These are phyloP conservation scores for Intubia oerlemansii DNA, from an alignment of 2,329 filamentous ascomycete species.

Conservation along the genomic window DNA sequence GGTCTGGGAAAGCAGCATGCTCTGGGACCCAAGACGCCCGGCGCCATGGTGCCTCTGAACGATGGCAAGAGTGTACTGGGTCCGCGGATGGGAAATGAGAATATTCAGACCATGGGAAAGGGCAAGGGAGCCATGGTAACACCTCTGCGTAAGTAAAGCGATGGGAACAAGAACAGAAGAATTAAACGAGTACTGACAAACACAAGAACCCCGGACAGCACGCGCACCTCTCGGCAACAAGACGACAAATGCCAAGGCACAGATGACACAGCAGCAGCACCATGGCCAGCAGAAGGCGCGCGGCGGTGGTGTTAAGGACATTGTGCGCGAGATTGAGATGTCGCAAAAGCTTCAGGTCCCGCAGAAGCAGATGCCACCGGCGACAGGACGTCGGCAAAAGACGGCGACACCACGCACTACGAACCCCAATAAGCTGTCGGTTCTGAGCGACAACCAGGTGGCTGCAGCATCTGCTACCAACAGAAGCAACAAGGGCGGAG, in stretches of 20 bases:
- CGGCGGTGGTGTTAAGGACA: constrained; percentile 38
- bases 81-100: constrained; percentile 32
- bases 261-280: constrained; percentile 11
- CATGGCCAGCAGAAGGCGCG: neutral
- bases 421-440: constrained; percentile 38
- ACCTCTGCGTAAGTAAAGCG: constrained; percentile 46
- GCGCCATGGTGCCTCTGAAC: constrained; percentile 52
- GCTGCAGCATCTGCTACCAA: no score
- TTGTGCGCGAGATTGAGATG: constrained; percentile 35
- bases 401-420: constrained; percentile 28
- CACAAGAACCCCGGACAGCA: constrained; percentile 30
- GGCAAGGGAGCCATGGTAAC: constrained; percentile 50
- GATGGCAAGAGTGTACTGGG: constrained; percentile 52
- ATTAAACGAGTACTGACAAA: constrained; percentile 4
- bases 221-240: constrained; percentile 81
- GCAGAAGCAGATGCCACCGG: constrained; percentile 34
- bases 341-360: no score
- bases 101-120: constrained; percentile 27
- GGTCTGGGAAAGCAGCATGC: constrained; percentile 50
- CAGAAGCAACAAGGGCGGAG: constrained; percentile 24
- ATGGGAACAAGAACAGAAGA: neutral
- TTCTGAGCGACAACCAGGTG: constrained; percentile 20
- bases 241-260: constrained; percentile 73
- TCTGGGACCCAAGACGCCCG: constrained; percentile 58
- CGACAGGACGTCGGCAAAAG: constrained; percentile 35